Evolutionary conservation across 805 yeast species (phyloP), one percentile per base, ranked within the genome.

Genomic region (Yamadazyma philogaea): DNA sequence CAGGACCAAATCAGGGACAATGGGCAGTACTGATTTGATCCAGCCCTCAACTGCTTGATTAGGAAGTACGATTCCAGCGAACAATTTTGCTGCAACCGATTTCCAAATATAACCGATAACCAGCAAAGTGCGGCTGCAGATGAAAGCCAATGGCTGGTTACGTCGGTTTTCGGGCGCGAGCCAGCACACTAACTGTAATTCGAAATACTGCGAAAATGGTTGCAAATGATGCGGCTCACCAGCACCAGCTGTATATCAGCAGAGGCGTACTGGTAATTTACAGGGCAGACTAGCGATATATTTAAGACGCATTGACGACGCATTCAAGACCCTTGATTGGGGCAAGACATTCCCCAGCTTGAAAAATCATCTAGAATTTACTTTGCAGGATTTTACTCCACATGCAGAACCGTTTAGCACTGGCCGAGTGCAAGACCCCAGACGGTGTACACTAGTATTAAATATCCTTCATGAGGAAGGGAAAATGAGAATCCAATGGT

Each of bases 31-130:
- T 28, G 31, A 34, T 21, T 31, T 30, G 45, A 42, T 42, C 45
- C 45, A 42, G 45, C 45, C 22, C 27, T 31, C 26, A 6, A 17
- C 19, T 10, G 20, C 41, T 35, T 12, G 24, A 41, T 35, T 6
- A 7, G 44, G 44, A 5, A 41, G 31, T 24, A 12, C 28, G 44
- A 41, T 41, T 41, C 45, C 45, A 37, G 45, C 45, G 44, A 41
- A 35, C 20, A 11, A 22, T 24, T 26, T 16, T 14, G 32, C 15
- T 17, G 19, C 39, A 16, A 17, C 16, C 12, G 4, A 15, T 36
- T 26, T 14, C 39, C 32, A 17, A 17, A 36, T 26, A 30, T 19
- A 30, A 14, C 20, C 8, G 8, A 15, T 21, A 39, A 32, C 42
- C 42, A 39, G 42, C 42, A 17, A n/a, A 28, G 18, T 10, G 34